phyloP scores from a whole-genome alignment of 306 rosid genomes.

The Prunus padus region DNA sequence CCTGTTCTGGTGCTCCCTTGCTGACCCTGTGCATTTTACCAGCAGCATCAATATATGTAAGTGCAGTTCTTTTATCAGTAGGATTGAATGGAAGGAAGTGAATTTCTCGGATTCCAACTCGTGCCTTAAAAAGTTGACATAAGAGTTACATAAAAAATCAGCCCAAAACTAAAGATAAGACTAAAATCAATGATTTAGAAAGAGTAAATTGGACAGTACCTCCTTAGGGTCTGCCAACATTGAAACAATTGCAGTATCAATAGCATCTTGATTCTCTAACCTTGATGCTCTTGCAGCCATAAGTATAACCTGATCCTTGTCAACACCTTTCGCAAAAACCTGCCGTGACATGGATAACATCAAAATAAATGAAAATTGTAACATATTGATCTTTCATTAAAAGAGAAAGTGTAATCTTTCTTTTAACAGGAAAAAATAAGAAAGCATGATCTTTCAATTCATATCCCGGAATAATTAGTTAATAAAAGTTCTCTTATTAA shows the following conservation, averaged over 20 bases:
- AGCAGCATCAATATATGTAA: constrained; percentile 52
- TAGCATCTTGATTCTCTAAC: constrained; percentile 74
- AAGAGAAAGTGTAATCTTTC: neutral
- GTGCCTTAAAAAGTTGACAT: constrained; percentile 39
- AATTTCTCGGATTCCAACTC: constrained; percentile 62
- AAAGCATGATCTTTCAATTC: no score
- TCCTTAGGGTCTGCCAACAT: constrained; percentile 76
- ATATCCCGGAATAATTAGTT: neutral
- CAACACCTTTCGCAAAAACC: constrained; percentile 61
- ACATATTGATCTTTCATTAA: neutral
- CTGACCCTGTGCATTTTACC: constrained; percentile 72
- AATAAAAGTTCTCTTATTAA: neutral
- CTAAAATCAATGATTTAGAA: neutral
- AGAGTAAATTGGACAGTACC: constrained; percentile 29
- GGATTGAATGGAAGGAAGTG: constrained; percentile 87
- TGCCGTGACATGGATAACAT: constrained; percentile 14
- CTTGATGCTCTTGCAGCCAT: constrained; percentile 88
- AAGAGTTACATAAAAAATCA: constrained; percentile 7
- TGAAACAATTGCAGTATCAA: constrained; percentile 67
- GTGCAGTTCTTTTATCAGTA: constrained; percentile 75
- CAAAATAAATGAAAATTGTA: neutral
- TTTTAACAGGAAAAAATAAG: no score
- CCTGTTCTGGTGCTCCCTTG: constrained; percentile 89
- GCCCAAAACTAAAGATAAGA: neutral
- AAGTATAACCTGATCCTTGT: constrained; percentile 61